These are phyloP conservation scores for Acrocalymma vagum DNA, from an alignment of 2,329 filamentous ascomycete genomes.

Conservation along the genomic window DNA sequence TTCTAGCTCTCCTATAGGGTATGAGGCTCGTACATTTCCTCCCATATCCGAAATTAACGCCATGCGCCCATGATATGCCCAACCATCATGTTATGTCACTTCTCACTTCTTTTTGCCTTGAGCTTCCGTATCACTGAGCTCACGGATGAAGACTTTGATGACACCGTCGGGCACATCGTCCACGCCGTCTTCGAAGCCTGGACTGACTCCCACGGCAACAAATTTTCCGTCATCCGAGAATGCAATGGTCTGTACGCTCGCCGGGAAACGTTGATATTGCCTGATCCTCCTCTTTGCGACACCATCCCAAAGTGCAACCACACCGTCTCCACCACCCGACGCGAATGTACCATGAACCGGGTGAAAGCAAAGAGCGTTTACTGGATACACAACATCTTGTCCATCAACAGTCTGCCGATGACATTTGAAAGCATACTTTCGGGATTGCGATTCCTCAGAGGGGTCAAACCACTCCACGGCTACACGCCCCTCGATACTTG, in stretches of 20 bases:
- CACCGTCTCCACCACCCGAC: slow-evolving; percentile 86
- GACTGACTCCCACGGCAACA: slow-evolving; percentile 82
- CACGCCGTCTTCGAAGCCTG: slow-evolving; percentile 87
- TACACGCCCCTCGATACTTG: slow-evolving; percentile 92
- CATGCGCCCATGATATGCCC: too few species aligned
- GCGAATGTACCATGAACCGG: slow-evolving; percentile 85
- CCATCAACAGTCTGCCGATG: slow-evolving; percentile 80
- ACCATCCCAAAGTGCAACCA: slow-evolving; percentile 93
- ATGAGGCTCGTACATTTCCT: too few species aligned
- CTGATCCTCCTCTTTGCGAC: slow-evolving; percentile 88
- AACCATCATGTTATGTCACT: neutral
- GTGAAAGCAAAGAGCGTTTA: slow-evolving; percentile 90
- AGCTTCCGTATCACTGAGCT: slow-evolving; percentile 86
- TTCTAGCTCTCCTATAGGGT: too few species aligned
- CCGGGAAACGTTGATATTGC: slow-evolving; percentile 85
- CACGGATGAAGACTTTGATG: slow-evolving; percentile 80
- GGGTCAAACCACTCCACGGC: slow-evolving; percentile 99
- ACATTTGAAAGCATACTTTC: slow-evolving; percentile 99
- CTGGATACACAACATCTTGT: slow-evolving; percentile 86
- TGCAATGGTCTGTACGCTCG: slow-evolving; percentile 78
- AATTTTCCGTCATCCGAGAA: slow-evolving; percentile 82
- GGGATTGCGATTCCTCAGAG: slow-evolving; percentile 81
- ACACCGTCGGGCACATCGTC: slow-evolving; percentile 79
- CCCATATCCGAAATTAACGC: too few species aligned
- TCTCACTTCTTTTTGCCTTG: slow-evolving; percentile 77